A percentile compares a stretch with the other conserved stretches of the same genome.
phyloP scores from a whole-genome alignment of 768 basidiomycete species.

The Termitomyces sp. region DNA sequence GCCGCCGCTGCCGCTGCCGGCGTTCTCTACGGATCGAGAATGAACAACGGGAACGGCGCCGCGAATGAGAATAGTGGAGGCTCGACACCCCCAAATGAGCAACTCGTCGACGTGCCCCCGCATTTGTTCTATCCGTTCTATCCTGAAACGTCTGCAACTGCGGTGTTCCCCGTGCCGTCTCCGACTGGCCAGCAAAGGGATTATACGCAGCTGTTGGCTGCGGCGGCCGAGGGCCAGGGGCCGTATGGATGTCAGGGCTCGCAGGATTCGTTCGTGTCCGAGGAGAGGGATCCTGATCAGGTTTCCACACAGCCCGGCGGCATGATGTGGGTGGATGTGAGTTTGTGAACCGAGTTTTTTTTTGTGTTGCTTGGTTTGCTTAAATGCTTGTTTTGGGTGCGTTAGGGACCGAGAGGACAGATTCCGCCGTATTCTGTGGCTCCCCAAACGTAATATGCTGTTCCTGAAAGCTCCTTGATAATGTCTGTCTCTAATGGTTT shows the following conservation, averaged over 20 bases:
- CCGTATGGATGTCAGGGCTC: slow-evolving; percentile 52
- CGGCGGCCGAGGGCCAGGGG: slow-evolving; percentile 53
- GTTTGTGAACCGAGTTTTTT: slow-evolving; percentile 12
- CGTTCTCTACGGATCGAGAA: slow-evolving; percentile 29
- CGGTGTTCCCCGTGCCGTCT: slow-evolving; percentile 9
- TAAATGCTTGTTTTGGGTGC: background rate
- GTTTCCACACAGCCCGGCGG: slow-evolving; percentile 20
- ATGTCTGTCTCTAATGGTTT: background rate
- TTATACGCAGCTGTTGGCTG: slow-evolving; percentile 54
- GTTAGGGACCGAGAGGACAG: slow-evolving; percentile 12
- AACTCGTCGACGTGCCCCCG: slow-evolving; percentile 64
- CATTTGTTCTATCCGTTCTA: slow-evolving; percentile 78
- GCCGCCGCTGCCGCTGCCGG: no score
- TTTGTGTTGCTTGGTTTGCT: background rate
- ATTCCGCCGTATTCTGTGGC: slow-evolving; percentile 12
- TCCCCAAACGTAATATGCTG: slow-evolving; percentile 7
- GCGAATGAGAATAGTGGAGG: slow-evolving; percentile 20
- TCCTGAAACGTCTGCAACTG: slow-evolving; percentile 40
- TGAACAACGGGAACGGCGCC: slow-evolving; percentile 15
- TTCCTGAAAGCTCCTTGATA: background rate
- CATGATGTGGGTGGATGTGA: slow-evolving; percentile 40
- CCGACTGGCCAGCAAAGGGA: slow-evolving; percentile 28
- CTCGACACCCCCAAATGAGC: slow-evolving; percentile 35
- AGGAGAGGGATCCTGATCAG: slow-evolving; percentile 50
- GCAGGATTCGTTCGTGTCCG: slow-evolving; percentile 65